These are phyloP conservation scores for Lipomyces yamanashiensis DNA, from an alignment of 805 yeast genomes.

Conservation along the genomic window DNA sequence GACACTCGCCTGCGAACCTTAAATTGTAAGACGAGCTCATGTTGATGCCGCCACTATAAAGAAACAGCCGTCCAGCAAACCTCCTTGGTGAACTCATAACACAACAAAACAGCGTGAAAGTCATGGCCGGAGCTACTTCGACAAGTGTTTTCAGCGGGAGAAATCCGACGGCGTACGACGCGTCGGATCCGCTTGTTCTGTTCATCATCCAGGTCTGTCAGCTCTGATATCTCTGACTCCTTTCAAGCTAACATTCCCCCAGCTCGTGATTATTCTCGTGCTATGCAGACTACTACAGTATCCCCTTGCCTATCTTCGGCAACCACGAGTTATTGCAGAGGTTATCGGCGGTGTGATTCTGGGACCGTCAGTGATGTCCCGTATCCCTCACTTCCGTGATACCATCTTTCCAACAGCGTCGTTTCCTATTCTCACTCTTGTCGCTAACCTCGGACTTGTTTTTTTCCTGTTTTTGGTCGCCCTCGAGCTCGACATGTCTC, in stretches of 20 bases:
- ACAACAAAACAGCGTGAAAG: background rate
- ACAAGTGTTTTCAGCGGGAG: slow-evolving; percentile 73
- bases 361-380: slow-evolving; percentile 78
- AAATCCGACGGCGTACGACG: slow-evolving; percentile 65
- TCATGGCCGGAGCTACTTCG: slow-evolving; percentile 12
- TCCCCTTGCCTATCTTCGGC: slow-evolving; percentile 65
- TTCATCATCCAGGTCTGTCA: slow-evolving; percentile 68
- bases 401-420: slow-evolving; percentile 69
- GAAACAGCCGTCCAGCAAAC: background rate
- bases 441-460: slow-evolving; percentile 76
- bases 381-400: slow-evolving; percentile 65
- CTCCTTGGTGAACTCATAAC: background rate
- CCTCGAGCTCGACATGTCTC: slow-evolving; percentile 72
- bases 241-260: background rate
- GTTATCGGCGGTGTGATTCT: slow-evolving; percentile 75
- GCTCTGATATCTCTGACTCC: background rate
- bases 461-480: slow-evolving; percentile 78
- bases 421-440: slow-evolving; percentile 64
- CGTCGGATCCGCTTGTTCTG: slow-evolving; percentile 66
- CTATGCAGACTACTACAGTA: slow-evolving; percentile 64
- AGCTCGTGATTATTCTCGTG: slow-evolving; percentile 52
- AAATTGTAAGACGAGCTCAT: too few species aligned
- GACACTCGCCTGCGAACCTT: too few species aligned
- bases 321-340: slow-evolving; percentile 82
- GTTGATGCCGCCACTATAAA: background rate